phyloP scores from a whole-genome alignment of 2,329 filamentous ascomycete species.

The Hawksworthiomyces lignivorus region DNA sequence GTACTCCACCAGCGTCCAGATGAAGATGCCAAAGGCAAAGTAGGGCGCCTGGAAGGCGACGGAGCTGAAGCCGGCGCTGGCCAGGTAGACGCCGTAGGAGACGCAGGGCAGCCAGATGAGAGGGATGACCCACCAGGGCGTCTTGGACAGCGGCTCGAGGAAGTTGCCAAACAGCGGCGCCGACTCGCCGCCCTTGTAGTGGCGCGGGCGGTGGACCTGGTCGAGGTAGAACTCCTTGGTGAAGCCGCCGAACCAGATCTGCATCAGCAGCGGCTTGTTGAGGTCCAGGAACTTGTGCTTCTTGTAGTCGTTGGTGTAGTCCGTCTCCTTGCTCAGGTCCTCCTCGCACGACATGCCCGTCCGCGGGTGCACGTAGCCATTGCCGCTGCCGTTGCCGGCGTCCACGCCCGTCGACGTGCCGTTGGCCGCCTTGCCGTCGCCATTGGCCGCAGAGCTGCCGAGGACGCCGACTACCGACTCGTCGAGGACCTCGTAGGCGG shows the following conservation, averaged over 20 bases:
- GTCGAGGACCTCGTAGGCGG: conserved; percentile 92
- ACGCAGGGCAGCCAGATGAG: conserved; percentile 77
- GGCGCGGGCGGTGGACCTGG: conserved; percentile 88
- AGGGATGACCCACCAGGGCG: conserved; percentile 88
- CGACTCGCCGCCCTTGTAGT: conserved; percentile 89
- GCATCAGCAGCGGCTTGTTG: conserved; percentile 72
- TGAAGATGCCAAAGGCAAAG: conserved; percentile 60
- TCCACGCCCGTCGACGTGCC: conserved; percentile 30
- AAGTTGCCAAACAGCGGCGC: conserved; percentile 97
- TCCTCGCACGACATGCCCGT: conserved; percentile 89
- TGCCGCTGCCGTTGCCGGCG: conserved; percentile 16
- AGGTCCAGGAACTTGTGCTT: conserved; percentile 92
- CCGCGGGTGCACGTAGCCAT: conserved; percentile 40
- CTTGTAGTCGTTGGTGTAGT: conserved; percentile 67
- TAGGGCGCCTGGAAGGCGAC: conserved; percentile 45
- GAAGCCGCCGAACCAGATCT: conserved; percentile 84
- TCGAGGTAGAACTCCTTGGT: conserved; percentile 94
- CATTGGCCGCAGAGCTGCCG: conserved; percentile 39
- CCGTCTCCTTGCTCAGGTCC: conserved; percentile 81
- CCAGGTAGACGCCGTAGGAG: conserved; percentile 61
- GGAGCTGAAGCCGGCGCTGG: conserved; percentile 52
- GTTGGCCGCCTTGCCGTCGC: conserved; percentile 26
- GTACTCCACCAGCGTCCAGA: conserved; percentile 93
- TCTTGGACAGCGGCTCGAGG: conserved; percentile 92
- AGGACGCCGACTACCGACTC: conserved; percentile 82